phyloP scores from a whole-genome alignment of 495 filamentous ascomycete genomes.

The Sordaria brevicollis region DNA sequence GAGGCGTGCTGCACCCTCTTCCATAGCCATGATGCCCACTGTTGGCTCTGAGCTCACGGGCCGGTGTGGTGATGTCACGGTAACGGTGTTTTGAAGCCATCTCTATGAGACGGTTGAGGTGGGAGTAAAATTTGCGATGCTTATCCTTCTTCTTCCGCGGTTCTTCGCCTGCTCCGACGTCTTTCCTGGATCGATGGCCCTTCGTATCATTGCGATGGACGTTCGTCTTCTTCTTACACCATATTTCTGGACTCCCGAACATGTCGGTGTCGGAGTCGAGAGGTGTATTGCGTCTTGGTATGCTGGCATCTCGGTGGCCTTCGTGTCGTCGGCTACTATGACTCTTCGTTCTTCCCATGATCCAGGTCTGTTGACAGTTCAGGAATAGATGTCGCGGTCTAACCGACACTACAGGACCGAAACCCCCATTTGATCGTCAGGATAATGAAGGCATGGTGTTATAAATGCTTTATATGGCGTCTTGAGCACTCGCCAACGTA shows the following conservation, averaged over 20 bases:
- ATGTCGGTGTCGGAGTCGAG: background rate
- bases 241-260: background rate
- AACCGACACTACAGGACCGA: background rate
- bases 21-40: background rate
- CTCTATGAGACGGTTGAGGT: background rate
- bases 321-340: background rate
- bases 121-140: background rate
- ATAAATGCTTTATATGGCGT: background rate
- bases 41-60: background rate
- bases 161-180: background rate
- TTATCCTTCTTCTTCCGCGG: background rate
- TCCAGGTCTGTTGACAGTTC: background rate
- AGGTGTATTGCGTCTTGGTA: background rate
- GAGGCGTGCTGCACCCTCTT: background rate
- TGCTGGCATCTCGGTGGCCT: background rate
- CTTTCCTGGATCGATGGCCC: background rate
- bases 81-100: background rate
- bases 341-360: background rate
- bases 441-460: background rate
- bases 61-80: background rate
- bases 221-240: background rate
- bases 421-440: background rate
- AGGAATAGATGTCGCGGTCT: background rate
- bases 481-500: fast-evolving
- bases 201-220: background rate